A percentile compares a stretch with the other conserved stretches of the same genome.
Evolutionary conservation across 805 yeast species (phyloP).

Genomic region (Candida hungchunana): DNA sequence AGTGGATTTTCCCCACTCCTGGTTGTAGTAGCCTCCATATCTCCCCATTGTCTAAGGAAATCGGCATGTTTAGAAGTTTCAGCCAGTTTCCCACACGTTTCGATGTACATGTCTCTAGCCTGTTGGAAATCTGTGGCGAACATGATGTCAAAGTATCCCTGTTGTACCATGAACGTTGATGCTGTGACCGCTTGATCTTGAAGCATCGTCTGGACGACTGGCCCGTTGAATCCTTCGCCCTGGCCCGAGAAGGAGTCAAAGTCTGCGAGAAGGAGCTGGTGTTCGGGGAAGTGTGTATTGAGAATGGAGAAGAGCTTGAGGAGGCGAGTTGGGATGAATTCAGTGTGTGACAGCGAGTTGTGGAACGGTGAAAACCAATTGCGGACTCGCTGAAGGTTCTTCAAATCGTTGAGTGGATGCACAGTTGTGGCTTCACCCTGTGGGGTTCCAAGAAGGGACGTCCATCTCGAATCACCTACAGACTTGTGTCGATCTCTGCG

Average conservation of each 20-base stretch:
- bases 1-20: conserved; percentile 81
- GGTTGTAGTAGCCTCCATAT: conserved; percentile 59
- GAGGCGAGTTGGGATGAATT: conserved; percentile 76
- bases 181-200: conserved; percentile 64
- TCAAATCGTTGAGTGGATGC: conserved; percentile 61
- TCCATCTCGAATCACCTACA: conserved; percentile 5
- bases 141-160: conserved; percentile 83
- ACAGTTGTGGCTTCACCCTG: conserved; percentile 20
- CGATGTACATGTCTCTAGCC: conserved; percentile 56
- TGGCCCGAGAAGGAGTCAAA: conserved; percentile 38
- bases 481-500: conserved; percentile 15
- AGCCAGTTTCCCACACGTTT: conserved; percentile 58
- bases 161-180: conserved; percentile 74
- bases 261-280: conserved; percentile 69
- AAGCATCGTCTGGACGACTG: conserved; percentile 76
- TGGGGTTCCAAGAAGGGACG: neutral
- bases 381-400: conserved; percentile 35
- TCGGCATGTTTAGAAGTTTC: conserved; percentile 55
- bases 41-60: conserved; percentile 69
- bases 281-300: conserved; percentile 66
- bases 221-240: conserved; percentile 58
- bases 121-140: conserved; percentile 75
- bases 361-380: conserved; percentile 60
- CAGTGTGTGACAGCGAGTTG: conserved; percentile 61
- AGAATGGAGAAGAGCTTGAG: conserved; percentile 61